A percentile compares a stretch with the other conserved stretches of the same genome.
phyloP scores from a whole-genome alignment of 768 basidiomycete species.

The Lactarius evosmus region DNA sequence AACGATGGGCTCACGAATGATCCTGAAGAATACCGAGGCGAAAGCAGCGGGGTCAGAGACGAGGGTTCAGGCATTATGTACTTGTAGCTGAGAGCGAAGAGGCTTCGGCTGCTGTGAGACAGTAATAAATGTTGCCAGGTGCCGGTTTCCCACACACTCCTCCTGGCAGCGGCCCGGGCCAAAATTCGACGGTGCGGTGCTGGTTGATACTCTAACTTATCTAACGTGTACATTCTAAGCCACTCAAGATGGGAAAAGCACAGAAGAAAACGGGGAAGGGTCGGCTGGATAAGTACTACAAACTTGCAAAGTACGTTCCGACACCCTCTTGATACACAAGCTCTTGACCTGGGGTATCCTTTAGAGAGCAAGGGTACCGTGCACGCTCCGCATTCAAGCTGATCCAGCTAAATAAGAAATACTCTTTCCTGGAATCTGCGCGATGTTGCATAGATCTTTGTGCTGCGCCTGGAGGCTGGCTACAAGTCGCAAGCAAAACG shows the following conservation, averaged over 20 bases:
- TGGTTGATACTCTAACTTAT: background rate
- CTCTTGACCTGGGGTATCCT: background rate
- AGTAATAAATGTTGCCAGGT: no score
- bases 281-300: conserved; percentile 96
- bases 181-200: background rate
- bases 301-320: conserved; percentile 73
- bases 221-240: background rate
- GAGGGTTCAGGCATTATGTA: conserved; percentile 30
- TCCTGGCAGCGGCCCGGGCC: background rate
- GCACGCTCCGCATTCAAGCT: conserved; percentile 99
- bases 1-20: conserved; percentile 21
- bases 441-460: conserved; percentile 97
- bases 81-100: background rate
- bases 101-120: background rate
- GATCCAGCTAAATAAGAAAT: conserved; percentile 98
- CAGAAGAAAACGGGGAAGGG: conserved; percentile 97
- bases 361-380: conserved; percentile 96
- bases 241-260: conserved; percentile 38
- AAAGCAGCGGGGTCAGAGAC: conserved; percentile 32
- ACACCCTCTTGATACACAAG: conserved; percentile 15
- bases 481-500: conserved; percentile 97
- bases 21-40: conserved; percentile 4
- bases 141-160: background rate
- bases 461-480: conserved; percentile 98
- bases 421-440: conserved; percentile 82